These are phyloP conservation scores for Backusella tuberculispora DNA, from an alignment of 192 early-diverging fungal genomes.

Conservation along the genomic window DNA sequence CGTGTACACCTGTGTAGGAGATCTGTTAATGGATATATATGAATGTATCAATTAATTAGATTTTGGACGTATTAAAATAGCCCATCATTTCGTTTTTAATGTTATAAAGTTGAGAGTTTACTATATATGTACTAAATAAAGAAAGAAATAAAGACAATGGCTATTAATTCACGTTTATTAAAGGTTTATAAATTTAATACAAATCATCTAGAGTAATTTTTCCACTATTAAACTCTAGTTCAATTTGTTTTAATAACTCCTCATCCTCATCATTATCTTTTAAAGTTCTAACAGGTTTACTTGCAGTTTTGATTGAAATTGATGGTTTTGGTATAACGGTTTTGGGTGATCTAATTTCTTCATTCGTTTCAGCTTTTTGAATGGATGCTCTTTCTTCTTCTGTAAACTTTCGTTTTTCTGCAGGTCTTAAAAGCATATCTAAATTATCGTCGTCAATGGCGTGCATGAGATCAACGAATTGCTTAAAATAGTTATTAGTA, in stretches of 20 bases:
- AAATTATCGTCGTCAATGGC: constrained; percentile 28
- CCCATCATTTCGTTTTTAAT: too few relatives aligned
- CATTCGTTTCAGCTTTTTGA: constrained; percentile 13
- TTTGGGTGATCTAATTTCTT: not conserved
- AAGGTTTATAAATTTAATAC: not conserved
- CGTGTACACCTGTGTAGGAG: too few relatives aligned
- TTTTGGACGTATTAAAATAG: too few relatives aligned
- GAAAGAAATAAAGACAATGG: too few relatives aligned
- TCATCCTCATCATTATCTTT: constrained; percentile 34
- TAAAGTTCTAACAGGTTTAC: constrained; percentile 14
- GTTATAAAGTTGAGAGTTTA: too few relatives aligned
- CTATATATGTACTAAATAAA: too few relatives aligned
- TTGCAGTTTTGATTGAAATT: not conserved
- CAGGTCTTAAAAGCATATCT: constrained; percentile 23
- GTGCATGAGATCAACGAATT: constrained; percentile 27
- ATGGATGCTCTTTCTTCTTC: constrained; percentile 14
- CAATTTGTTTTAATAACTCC: constrained; percentile 27
- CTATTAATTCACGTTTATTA: not conserved
- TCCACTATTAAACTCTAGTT: constrained; percentile 21
- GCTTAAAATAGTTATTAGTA: constrained; percentile 10
- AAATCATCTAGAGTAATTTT: constrained; percentile 19
- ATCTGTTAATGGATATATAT: too few relatives aligned
- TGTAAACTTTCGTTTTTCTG: constrained; percentile 10
- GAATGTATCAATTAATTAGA: too few relatives aligned
- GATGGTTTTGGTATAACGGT: not conserved